phyloP scores from a whole-genome alignment of 2,329 filamentous ascomycete species.

The Exophiala bonariae region DNA sequence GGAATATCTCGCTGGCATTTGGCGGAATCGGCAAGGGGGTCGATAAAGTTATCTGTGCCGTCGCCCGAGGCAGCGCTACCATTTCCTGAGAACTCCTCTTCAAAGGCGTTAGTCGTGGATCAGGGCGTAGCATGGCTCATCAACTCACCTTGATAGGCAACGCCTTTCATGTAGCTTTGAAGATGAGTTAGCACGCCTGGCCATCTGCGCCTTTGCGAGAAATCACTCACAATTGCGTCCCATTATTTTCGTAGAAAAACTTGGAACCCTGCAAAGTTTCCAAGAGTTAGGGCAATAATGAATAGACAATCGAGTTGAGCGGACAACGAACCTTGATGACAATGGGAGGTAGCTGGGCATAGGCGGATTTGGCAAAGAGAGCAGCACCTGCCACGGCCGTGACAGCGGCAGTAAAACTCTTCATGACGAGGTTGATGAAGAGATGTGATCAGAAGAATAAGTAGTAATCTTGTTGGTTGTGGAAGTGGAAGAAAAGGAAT shows the following conservation, averaged over 20 bases:
- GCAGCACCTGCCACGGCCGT: conserved; percentile 26
- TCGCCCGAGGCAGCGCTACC: conserved; percentile 37
- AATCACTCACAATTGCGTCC: conserved; percentile 64
- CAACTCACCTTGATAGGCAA: conserved; percentile 76
- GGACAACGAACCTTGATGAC: conserved; percentile 60
- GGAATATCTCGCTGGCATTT: conserved; percentile 84
- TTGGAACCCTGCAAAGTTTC: conserved; percentile 64
- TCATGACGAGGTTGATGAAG: conserved; percentile 25
- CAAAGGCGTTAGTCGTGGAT: conserved; percentile 3
- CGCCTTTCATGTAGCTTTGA: conserved; percentile 76
- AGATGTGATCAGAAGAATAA: conserved; percentile 6
- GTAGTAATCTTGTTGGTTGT: conserved; percentile 5
- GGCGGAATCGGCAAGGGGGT: conserved; percentile 74
- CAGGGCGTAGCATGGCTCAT: conserved; percentile 17
- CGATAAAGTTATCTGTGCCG: conserved; percentile 63
- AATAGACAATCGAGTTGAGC: conserved; percentile 1
- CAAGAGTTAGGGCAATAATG: too few relatives aligned
- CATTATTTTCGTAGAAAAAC: conserved; percentile 86
- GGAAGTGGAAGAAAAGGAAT: conserved; percentile 1
- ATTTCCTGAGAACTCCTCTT: conserved; percentile 60
- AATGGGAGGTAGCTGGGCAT: conserved; percentile 53
- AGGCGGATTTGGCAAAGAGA: conserved; percentile 24
- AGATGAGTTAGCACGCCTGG: too few relatives aligned
- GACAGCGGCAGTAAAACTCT: conserved; percentile 23
- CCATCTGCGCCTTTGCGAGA: too few relatives aligned